Evolutionary conservation across 495 filamentous ascomycete species (phyloP).

Genomic region (Alectoria sarmentosa): DNA sequence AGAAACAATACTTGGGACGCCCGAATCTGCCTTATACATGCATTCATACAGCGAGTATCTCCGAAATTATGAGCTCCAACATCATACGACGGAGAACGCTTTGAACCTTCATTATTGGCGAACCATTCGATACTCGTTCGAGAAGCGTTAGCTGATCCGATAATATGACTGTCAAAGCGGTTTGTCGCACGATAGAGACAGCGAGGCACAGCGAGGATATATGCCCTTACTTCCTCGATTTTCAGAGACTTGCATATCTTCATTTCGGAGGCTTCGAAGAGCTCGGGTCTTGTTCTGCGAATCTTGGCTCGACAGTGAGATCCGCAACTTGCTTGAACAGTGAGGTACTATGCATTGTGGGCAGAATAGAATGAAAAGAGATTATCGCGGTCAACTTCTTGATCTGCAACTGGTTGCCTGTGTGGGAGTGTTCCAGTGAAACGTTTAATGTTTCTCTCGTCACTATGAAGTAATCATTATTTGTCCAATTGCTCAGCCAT

Average conservation of each 20-base stretch:
- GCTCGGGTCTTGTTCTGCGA: background rate
- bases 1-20: background rate
- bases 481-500: background rate
- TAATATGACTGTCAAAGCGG: background rate
- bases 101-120: no score
- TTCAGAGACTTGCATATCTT: background rate
- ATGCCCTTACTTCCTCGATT: background rate
- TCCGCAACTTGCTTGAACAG: background rate
- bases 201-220: background rate
- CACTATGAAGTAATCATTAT: background rate
- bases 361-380: background rate
- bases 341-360: background rate
- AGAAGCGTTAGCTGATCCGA: background rate
- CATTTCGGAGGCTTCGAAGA: background rate
- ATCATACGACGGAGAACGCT: no score
- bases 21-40: no score
- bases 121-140: no score
- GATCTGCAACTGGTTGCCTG: background rate
- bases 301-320: background rate
- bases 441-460: background rate
- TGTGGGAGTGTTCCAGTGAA: background rate
- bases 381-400: background rate
- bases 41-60: no score
- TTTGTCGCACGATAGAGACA: background rate
- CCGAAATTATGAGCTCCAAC: no score